Base-by-base conservation (phyloP, 1,284 basidiomycete genomes). In the Puccinia polysora region DNA sequence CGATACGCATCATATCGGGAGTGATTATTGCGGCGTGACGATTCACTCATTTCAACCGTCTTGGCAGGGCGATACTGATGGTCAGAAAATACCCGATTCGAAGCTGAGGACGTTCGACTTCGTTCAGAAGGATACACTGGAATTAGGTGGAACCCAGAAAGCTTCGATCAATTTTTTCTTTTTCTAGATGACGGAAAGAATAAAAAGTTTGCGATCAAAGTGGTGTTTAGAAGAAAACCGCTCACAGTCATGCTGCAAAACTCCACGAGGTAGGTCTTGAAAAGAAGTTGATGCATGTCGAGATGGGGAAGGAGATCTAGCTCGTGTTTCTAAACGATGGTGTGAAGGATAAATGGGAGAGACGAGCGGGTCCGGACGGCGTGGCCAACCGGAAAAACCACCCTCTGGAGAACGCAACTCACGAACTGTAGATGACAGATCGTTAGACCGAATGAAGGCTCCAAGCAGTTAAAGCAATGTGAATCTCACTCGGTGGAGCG, bases 1-100 rank as follows among this genome's bases (percentile, higher is more conserved):
- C 64, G 52, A 23, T 65, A 65, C 28, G 64, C 40, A 32, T 65
- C 64, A 45, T 65, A 53, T 52, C 64, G 64, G 53, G 64, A n/a
- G 1, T 23, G 7, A 32, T 23, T 1, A 38, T 55, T 43, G 12
- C 64, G 49, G 20, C 64, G 64, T 23, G 18, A 3, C 23, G 23
- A 30, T 1, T 65, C 50, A 55, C 49, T 55, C 28, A 20, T 14
- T 25, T 43, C 49, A 34, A 32, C 34, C 12, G 20, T 2, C 25
- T 52, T 4, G 8, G 50, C 28, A 30, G 64, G n/a, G 49, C 64
- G 64, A 14, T 55, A 32, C 20, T 43, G n/a, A n/a, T n/a, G n/a
- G n/a, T n/a, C 64, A 25, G 38, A 6, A 12, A n/a, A 36, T 10
- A 45, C 20, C 28, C 64, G 64, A 45, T 28, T 43, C 23, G 64